Percentiles rank a stretch among this genome's conserved stretches.
phyloP scores from a whole-genome alignment of 768 basidiomycete species.

The Mycena metata region DNA sequence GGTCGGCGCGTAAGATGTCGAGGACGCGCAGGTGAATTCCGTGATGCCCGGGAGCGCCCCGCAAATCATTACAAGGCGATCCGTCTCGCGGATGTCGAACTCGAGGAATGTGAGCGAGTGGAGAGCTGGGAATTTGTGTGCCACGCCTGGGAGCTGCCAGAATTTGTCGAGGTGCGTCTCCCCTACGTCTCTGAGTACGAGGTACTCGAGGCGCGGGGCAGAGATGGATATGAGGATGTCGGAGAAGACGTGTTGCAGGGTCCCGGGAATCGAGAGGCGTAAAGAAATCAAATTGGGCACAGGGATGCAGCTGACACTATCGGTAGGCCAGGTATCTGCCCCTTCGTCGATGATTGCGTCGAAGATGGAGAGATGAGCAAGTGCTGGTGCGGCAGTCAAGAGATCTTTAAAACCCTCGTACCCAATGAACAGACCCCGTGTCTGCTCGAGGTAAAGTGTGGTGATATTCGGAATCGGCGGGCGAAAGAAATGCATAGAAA shows the following conservation, averaged over 20 bases:
- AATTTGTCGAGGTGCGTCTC: conserved; percentile 58
- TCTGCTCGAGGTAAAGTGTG: conserved; percentile 62
- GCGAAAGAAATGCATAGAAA: conserved; percentile 56
- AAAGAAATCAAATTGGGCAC: conserved; percentile 57
- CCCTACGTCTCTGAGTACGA: conserved; percentile 59
- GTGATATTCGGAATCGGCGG: conserved; percentile 52
- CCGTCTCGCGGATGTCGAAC: conserved; percentile 47
- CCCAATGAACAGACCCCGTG: conserved; percentile 49
- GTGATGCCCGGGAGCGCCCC: conserved; percentile 28
- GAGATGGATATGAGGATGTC: conserved; percentile 54
- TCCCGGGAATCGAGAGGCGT: conserved; percentile 56
- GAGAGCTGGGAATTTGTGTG: conserved; percentile 50
- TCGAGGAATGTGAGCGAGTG: conserved; percentile 55
- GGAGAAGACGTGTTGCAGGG: conserved; percentile 49
- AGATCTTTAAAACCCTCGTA: conserved; percentile 49
- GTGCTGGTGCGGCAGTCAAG: conserved; percentile 44
- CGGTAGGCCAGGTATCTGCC: conserved; percentile 43
- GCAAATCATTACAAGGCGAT: conserved; percentile 26
- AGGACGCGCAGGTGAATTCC: conserved; percentile 31
- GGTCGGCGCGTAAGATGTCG: conserved; percentile 18
- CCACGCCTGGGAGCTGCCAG: conserved; percentile 40
- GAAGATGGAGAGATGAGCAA: conserved; percentile 59
- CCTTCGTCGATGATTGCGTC: conserved; percentile 55
- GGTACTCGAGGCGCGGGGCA: conserved; percentile 55
- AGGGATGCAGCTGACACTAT: conserved; percentile 32